A percentile compares a stretch with the other conserved stretches of the same genome.
phyloP scores from a whole-genome alignment of 441 rosid genomes.

The Raphanus hybrid region DNA sequence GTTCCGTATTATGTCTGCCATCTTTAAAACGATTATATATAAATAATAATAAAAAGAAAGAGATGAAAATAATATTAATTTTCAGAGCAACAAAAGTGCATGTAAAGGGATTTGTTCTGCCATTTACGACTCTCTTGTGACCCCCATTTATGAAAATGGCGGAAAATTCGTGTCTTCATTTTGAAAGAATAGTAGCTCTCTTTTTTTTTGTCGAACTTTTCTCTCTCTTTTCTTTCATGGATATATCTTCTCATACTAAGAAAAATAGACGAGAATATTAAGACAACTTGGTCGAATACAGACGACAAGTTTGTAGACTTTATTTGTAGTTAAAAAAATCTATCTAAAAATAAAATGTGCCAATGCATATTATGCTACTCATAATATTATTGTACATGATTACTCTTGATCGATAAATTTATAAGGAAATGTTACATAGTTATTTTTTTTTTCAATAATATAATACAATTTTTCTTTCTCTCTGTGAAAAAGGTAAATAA shows the following conservation, averaged over 20 bases:
- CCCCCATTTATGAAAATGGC: constrained; percentile 21
- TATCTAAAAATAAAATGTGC: not conserved
- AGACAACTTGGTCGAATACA: not conserved
- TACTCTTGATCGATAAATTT: not conserved
- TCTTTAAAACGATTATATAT: constrained; percentile 1
- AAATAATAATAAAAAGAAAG: not conserved
- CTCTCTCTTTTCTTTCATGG: not conserved
- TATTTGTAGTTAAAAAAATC: not conserved
- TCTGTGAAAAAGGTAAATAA: not conserved
- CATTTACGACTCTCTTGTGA: constrained; percentile 34
- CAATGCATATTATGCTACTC: not conserved
- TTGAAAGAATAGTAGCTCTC: constrained; percentile 26
- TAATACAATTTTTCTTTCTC: not conserved
- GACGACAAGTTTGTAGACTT: constrained; percentile 7
- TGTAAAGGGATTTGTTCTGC: constrained; percentile 30
- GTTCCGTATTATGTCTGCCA: constrained; percentile 30
- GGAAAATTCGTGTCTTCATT: constrained; percentile 35
- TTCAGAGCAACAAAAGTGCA: constrained; percentile 6
- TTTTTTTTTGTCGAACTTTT: not conserved
- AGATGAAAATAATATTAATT: not conserved
- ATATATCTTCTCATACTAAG: not conserved
- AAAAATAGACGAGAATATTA: not conserved
- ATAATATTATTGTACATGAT: not conserved
- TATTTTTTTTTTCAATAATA: not conserved
- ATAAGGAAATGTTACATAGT: not conserved